These are phyloP conservation scores for Auxenochlorella pyrenoidosa DNA, from an alignment of 139 green algal genomes.

Conservation along the genomic window DNA sequence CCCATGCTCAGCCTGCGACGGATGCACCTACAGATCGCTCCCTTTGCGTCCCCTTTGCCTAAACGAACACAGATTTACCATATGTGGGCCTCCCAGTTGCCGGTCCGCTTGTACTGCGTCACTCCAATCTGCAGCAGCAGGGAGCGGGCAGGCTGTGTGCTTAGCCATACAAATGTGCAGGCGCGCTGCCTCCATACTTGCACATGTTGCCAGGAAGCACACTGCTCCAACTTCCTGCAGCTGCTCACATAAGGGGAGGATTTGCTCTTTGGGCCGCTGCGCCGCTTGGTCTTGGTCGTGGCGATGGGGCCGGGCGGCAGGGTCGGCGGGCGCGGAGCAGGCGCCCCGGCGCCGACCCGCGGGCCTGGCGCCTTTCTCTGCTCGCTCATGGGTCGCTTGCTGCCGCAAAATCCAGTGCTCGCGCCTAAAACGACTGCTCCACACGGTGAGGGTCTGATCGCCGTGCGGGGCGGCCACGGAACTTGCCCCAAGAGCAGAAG, in stretches of 20 bases:
- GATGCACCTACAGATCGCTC: too few relatives aligned
- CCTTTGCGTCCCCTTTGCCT: too few relatives aligned
- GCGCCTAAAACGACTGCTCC: too few relatives aligned
- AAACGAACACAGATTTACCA: conserved; percentile 10
- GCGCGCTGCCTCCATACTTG: too few relatives aligned
- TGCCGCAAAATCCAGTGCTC: too few relatives aligned
- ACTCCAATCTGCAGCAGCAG: conserved; percentile 17
- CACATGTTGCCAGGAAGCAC: not conserved
- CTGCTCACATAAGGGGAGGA: conserved; percentile 11
- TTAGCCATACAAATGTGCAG: not conserved
- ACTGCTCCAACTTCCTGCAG: not conserved
- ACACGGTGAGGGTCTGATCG: too few relatives aligned
- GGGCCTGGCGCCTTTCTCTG: too few relatives aligned
- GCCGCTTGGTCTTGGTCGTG: not conserved
- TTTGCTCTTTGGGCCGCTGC: conserved; percentile 16
- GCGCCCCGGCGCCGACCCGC: not conserved
- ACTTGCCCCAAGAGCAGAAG: too few relatives aligned
- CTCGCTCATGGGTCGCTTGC: too few relatives aligned
- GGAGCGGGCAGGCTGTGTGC: not conserved
- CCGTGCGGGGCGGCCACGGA: too few relatives aligned
- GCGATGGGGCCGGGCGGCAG: not conserved
- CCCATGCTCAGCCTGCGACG: not conserved
- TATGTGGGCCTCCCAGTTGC: conserved; percentile 50
- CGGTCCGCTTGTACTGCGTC: conserved; percentile 50
- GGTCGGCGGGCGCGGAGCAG: not conserved